Evolutionary conservation across 345 rosid genomes (phyloP).

Genomic region (Syzygium grande): DNA sequence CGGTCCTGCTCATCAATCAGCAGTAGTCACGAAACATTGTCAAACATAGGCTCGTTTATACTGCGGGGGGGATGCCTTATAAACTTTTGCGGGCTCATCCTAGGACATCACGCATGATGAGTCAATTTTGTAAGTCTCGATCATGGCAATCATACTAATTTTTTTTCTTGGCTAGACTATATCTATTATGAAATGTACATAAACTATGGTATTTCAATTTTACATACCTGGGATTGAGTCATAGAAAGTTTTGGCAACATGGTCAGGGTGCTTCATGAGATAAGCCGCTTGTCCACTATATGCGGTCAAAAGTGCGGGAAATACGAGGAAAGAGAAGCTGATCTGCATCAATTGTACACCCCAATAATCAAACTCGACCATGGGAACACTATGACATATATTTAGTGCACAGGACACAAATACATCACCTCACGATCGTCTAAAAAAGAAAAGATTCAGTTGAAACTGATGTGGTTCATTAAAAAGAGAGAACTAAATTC

Average conservation of each 20-base stretch:
- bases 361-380: neutral
- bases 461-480: neutral
- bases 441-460: neutral
- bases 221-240: neutral
- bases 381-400: neutral
- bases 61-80: neutral
- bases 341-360: slow-evolving; percentile 25
- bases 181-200: slow-evolving; percentile 34
- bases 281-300: slow-evolving; percentile 9
- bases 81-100: neutral
- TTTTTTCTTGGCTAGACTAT: slow-evolving; percentile 40
- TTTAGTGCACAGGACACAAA: neutral
- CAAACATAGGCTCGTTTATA: neutral
- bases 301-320: slow-evolving; percentile 3
- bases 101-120: neutral
- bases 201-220: neutral
- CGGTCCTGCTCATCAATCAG: slow-evolving; percentile 22
- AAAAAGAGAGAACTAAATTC: no score
- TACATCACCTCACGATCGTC: neutral
- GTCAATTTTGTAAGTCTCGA: neutral
- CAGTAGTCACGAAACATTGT: neutral
- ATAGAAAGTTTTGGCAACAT: slow-evolving; percentile 1
- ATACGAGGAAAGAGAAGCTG: slow-evolving; percentile 38
- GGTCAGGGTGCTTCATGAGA: neutral
- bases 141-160: slow-evolving; percentile 26